Evolutionary conservation across 345 rosid genomes (phyloP), one percentile per base, ranked within the genome.

Genomic region (Gossypium longicalyx): DNA sequence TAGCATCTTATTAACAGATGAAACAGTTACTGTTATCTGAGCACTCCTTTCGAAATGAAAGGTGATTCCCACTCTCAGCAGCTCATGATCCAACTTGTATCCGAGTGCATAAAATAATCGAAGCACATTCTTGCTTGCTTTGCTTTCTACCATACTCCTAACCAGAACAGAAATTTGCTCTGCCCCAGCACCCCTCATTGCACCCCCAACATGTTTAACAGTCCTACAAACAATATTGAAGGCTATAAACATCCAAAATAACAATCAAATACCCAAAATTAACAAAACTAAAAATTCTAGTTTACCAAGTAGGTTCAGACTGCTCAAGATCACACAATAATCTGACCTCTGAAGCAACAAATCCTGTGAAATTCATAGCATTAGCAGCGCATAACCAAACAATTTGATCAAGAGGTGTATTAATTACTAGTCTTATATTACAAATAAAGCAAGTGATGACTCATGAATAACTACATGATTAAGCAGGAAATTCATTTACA

Each of bases 71-170:
- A 90, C 99, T 85, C 90, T 87, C 72, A 95, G 86, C 64, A 91
- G 88, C 81, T 95, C 99, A 19, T 91, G 94, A 77, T 95, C 97
- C 82, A 95, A 81, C 83, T 93, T 95, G 80, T 95, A 95, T 25
- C 99, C 99, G 12, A 95, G 94, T 0, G 92, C 81, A 47, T 88
- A 82, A 77, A 95, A 95, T 69, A 91, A 74, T 10, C 89, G 88
- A 67, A 93, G 82, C 10, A 86, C 96, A 38, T 92, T 93, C 91
- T 91, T 93, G 94, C 98, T 93, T n/a, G 90, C 94, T 90, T 91
- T 95, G 81, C 99, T 93, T 67, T 93, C 98, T 61, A 91, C 83
- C 97, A 88, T 87, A 53, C 78, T 84, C 82, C 98, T 86, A 0
- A 95, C 97, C 62, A 95, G 81, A 77, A 93, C 94, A 19, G 96